Base-by-base conservation (phyloP, 2,329 filamentous ascomycete genomes). In the Microsporum ferrugineum region DNA sequence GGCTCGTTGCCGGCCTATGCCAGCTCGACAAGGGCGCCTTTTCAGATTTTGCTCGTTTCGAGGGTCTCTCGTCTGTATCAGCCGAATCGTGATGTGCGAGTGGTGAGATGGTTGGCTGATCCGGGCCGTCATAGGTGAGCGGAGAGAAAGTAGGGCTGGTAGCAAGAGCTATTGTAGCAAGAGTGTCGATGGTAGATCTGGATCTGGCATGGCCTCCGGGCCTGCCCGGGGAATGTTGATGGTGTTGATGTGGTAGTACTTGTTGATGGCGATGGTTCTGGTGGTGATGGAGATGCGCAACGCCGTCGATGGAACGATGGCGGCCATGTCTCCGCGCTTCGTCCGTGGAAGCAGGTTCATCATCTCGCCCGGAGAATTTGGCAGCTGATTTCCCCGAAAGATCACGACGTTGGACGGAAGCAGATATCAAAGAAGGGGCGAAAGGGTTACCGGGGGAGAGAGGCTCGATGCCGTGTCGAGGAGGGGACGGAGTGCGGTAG, bases 11-110 rank as follows among this genome's bases (percentile, higher is more conserved):
- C 47, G 71, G 62, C 62, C 66, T 66, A 62, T 69, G 67, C 65
- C 69, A 68, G 64, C 70, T 64, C 47, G 75, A 78, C 31, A 78
- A 77, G 14, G 76, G 73, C 58, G 80, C 72, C 65, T 80, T 76
- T 66, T 85, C 83, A 49, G 84, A 85, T 64, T 83, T 80, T 57
- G 82, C 78, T 47, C 84, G 79, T 71, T 86, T 86, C 23, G 81
- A 72, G 2, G 83, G 82, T 55, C 81, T 77, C 66, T 84, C 71
- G 5, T 41, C 53, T 31, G 49, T 47, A 10, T 60, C 60, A 49
- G 33, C 33, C n/a, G 55, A 38, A 5, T 10, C 33, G n/a, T 39
- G 17, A 0, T 23, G 27, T n/a, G 8, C 51, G 67, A 63, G 47
- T 69, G 63, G 64, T 63, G 62, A 45, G 27, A 53, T 29, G 49